Base-by-base conservation (phyloP, 129 eudicot genomes). In the Calendula officinalis region DNA sequence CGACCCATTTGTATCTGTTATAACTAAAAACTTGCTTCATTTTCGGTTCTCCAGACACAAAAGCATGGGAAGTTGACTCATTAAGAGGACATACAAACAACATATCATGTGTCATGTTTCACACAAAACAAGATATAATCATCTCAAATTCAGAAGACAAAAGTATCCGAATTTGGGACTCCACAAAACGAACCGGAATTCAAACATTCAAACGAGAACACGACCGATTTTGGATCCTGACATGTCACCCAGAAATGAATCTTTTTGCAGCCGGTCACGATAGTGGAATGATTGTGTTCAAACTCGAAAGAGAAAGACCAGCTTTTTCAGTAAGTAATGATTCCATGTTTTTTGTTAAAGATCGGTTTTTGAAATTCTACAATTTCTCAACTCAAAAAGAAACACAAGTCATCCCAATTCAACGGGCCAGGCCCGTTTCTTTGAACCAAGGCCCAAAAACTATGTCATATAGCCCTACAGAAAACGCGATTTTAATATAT, bases 1-100 rank as follows among this genome's bases (percentile, higher is more conserved):
- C n/a, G n/a, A n/a, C n/a, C n/a, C n/a, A n/a, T n/a, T n/a, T n/a
- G n/a, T n/a, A n/a, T n/a, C n/a, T n/a, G n/a, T n/a, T n/a, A n/a
- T n/a, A n/a, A n/a, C n/a, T n/a, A n/a, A n/a, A n/a, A n/a, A 22
- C 30, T 22, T 22, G 30, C 30, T 22, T 55, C 56, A 8, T 56
- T 63, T 56, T 54, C 30, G 50, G 42, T 48, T 63, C 35, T 40
- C 17, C 77, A 79, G 84, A 79, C 52, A 69, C 84, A 6, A 80
- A 80, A 67, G 84, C 84, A 36, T 80, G 84, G 84, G 84, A 80
- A 64, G 84, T 80, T 62, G 84, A 80, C 64, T 75, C 81, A 50
- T 59, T 80, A 40, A 80, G 84, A 69, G 81, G 84, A 12, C 81
- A 80, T 79, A 66, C 66, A 60, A 80, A 80, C 60, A 80, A 80